These are phyloP conservation scores for Favolaschia claudopus DNA, from an alignment of 768 basidiomycete species.

Conservation along the genomic window DNA sequence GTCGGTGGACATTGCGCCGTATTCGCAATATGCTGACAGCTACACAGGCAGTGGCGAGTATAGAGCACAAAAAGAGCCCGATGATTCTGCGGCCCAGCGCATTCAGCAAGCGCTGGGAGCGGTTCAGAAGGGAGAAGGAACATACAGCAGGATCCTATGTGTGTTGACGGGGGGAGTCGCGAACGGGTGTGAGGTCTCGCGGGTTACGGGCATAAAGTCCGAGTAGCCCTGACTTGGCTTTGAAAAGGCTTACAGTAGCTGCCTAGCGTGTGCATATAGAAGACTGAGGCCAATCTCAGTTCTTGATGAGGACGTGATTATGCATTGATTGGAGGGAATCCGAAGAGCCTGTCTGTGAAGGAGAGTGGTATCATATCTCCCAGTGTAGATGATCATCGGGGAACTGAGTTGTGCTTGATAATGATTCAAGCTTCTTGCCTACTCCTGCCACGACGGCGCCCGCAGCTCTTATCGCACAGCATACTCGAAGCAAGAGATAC, in stretches of 20 bases:
- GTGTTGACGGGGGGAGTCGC: neutral
- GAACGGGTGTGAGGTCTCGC: neutral
- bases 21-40: neutral
- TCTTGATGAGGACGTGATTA: conserved; percentile 8
- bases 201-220: conserved; percentile 6
- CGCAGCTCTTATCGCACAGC: no score
- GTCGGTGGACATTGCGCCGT: neutral
- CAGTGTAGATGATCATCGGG: neutral
- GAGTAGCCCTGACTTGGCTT: neutral
- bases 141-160: neutral
- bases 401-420: neutral
- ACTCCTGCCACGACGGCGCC: no score
- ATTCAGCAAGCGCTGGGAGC: no score
- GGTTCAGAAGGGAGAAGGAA: neutral
- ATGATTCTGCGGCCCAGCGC: no score
- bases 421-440: no score
- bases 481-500: no score
- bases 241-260: neutral
- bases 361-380: neutral
- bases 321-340: neutral
- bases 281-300: neutral
- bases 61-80: neutral
- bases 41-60: neutral
- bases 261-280: conserved; percentile 4
- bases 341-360: neutral